Conservation (phyloP, 1,284 basidiomycete genomes). For the Cyathus olla region DNA sequence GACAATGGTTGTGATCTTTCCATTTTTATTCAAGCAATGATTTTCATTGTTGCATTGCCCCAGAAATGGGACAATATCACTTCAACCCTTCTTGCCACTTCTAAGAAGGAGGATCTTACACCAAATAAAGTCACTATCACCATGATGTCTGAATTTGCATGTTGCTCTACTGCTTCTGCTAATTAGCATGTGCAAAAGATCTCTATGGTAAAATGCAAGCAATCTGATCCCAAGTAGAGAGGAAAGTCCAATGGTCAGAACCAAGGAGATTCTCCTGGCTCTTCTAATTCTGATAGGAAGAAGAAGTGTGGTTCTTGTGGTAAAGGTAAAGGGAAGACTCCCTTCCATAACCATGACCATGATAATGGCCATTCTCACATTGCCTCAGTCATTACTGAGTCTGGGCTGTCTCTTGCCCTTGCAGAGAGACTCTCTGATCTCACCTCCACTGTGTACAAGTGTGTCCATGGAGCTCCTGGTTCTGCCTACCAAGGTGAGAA, state of each 20-base stretch:
- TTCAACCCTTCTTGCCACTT: neutral
- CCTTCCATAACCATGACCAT: neutral
- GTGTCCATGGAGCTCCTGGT: neutral
- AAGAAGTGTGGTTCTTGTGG: constrained; percentile 3
- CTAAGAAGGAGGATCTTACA: no score
- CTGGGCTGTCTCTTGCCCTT: neutral
- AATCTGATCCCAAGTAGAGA: constrained; percentile 2
- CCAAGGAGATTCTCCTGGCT: no score
- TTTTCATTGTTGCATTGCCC: neutral
- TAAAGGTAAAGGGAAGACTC: neutral
- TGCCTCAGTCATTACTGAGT: no score
- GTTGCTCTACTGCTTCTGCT: neutral
- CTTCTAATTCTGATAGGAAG: neutral
- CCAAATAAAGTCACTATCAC: neutral
- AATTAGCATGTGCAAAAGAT: neutral
- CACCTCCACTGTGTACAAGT: neutral
- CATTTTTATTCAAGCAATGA: neutral
- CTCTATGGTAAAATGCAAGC: constrained; percentile 3
- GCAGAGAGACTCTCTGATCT: neutral
- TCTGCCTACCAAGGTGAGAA: neutral
- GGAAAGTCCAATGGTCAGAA: neutral
- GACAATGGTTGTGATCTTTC: neutral
- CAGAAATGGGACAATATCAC: neutral
- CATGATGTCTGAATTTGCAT: neutral
- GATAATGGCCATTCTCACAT: neutral